Conservation (phyloP, 257 asterid genomes). For the Rubia yunnanensis region DNA sequence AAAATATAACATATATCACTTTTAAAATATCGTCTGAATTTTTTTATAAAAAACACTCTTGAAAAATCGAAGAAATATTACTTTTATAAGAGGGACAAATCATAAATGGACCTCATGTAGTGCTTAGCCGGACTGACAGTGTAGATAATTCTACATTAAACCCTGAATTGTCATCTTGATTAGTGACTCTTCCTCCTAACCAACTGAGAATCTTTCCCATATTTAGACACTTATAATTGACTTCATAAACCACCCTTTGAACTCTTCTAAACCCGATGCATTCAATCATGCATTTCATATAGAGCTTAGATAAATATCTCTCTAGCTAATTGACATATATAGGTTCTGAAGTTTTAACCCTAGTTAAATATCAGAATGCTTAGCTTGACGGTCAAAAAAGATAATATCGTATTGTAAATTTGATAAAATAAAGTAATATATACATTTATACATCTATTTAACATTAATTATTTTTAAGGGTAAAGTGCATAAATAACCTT, state of each 20-base stretch:
- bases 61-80: too few relatives aligned
- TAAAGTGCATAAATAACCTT: too few relatives aligned
- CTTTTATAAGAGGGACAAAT: background rate
- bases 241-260: constrained; percentile 3
- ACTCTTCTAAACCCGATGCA: background rate
- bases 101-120: background rate
- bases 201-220: constrained; percentile 19
- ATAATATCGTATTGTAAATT: too few relatives aligned
- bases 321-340: too few relatives aligned
- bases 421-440: too few relatives aligned
- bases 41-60: too few relatives aligned
- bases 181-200: constrained; percentile 15
- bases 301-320: background rate
- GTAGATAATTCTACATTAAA: background rate
- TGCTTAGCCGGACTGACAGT: constrained; percentile 1
- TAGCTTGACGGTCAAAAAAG: too few relatives aligned
- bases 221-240: constrained; percentile 12
- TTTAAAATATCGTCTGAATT: too few relatives aligned
- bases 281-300: background rate
- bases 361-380: too few relatives aligned
- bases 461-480: too few relatives aligned
- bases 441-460: too few relatives aligned
- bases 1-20: background rate
- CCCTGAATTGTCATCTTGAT: constrained; percentile 12
- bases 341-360: too few relatives aligned